Evolutionary conservation across 2,329 filamentous ascomycete genomes (phyloP), one percentile per base, ranked within the genome.

Genomic region (Coniella vitis): DNA sequence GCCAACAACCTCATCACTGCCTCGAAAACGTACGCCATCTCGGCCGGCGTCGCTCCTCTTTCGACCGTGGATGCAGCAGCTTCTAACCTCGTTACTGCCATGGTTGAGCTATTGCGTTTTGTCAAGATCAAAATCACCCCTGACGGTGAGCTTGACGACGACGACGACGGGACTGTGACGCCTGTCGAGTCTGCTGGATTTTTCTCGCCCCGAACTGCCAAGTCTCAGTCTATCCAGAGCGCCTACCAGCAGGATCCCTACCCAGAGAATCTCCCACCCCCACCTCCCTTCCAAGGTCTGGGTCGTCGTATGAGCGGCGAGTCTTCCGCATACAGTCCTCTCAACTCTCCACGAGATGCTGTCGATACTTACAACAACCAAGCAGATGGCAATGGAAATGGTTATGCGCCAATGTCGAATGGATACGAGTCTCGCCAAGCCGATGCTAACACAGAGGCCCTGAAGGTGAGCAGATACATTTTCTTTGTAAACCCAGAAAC

Each of bases 1-100:
- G 90, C 93, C 42, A 97, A 97, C 72, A 93, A 91, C 61, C 74
- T 98, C 50, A 96, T 97, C 60, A 97, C 91, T 2, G 89, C 91
- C 1, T 86, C 88, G 31, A 95, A 94, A 70, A 95, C 95, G 62
- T 95, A 93, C 65, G 84, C 87, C 31, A 78, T 81, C 10, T 84
- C 89, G 1, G 83, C 81, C 17, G 93, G 93, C 25, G 78, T 98
- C 29, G 91, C 89, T 1, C 93, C 93, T 0, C 85, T 98, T n/a
- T 95, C 89, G 5, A 70, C 98, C 3, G 74, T 98, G 19, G 93
- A 98, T 65, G 93, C 91, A 3, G 91, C 93, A 2, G 90, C 91
- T 7, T 93, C 88, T 20, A 90, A 98, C 67, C 75, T 97, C 32
- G 88, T 89, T 1, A 83, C 87, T 4, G 83, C 90, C 2, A 77